Evolutionary conservation across 2,329 filamentous ascomycete genomes (phyloP).

Genomic region (Albifimbria verrucaria): DNA sequence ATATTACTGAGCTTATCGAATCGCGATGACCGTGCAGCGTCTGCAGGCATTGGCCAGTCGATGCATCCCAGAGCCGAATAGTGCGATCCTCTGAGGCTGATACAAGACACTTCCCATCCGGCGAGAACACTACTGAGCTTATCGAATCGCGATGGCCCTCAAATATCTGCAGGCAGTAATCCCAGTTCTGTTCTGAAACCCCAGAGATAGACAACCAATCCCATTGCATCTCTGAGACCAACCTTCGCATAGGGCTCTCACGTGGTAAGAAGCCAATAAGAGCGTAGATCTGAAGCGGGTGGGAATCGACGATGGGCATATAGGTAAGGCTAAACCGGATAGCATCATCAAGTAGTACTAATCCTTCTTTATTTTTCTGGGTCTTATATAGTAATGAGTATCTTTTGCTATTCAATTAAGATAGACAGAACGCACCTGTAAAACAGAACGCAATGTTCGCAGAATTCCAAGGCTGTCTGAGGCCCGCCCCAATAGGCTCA

Average conservation of each 20-base stretch:
- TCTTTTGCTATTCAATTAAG: too few relatives aligned
- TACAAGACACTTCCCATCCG: conserved; percentile 4
- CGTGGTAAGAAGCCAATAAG: conserved; percentile 1
- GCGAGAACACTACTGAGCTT: conserved; percentile 12
- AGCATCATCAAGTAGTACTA: too few relatives aligned
- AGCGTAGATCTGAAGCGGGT: conserved; percentile 2
- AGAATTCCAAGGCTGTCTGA: too few relatives aligned
- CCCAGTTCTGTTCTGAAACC: background rate
- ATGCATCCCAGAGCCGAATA: conserved; percentile 10
- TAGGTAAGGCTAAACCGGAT: conserved; percentile 1
- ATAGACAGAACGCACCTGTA: too few relatives aligned
- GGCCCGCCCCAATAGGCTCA: conserved; percentile 29
- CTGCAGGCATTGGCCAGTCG: conserved; percentile 5
- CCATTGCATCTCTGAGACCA: conserved; percentile 12
- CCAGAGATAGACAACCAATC: background rate
- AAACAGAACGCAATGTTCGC: too few relatives aligned
- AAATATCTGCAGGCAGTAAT: background rate
- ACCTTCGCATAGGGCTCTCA: background rate
- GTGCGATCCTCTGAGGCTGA: too few relatives aligned
- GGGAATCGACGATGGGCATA: background rate
- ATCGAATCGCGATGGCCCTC: conserved; percentile 1
- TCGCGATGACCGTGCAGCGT: conserved; percentile 11
- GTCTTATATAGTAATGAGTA: too few relatives aligned
- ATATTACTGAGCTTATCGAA: conserved; percentile 6
- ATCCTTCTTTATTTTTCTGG: too few relatives aligned